Evolutionary conservation across 2,329 filamentous ascomycete species (phyloP).

Genomic region (Fusarium duplospermum): DNA sequence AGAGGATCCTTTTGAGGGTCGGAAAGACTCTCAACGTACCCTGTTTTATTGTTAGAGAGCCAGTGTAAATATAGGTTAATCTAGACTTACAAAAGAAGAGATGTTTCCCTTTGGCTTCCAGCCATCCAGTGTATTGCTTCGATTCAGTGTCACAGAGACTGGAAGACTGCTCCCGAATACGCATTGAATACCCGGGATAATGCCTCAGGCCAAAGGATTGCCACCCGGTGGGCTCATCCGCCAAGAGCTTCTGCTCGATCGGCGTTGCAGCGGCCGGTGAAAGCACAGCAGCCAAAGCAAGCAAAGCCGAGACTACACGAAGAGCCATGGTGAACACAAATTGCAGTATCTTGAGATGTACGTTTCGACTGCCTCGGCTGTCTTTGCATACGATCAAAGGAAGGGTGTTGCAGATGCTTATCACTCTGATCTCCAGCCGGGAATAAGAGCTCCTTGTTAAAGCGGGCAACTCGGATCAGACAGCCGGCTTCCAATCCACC

Average conservation of each 20-base stretch:
- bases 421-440: neutral
- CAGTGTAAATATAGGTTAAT: neutral
- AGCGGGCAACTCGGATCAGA: neutral
- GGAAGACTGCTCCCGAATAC: constrained; percentile 31
- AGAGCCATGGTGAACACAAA: neutral
- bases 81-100: constrained; percentile 29
- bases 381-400: neutral
- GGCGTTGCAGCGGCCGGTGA: neutral
- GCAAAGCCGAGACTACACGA: neutral
- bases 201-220: neutral
- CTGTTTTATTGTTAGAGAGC: neutral
- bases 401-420: neutral
- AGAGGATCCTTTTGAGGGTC: constrained; percentile 27
- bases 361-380: neutral
- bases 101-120: constrained; percentile 28
- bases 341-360: neutral
- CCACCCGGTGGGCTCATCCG: neutral
- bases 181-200: constrained; percentile 26
- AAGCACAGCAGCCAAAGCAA: neutral
- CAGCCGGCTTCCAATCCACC: neutral
- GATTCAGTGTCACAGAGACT: constrained; percentile 31
- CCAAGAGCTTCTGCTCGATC: neutral
- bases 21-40: constrained; percentile 38
- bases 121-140: constrained; percentile 38
- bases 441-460: neutral